These are phyloP conservation scores for Xylariaceae sp. DNA, from an alignment of 2,329 filamentous ascomycete species.

Conservation along the genomic window DNA sequence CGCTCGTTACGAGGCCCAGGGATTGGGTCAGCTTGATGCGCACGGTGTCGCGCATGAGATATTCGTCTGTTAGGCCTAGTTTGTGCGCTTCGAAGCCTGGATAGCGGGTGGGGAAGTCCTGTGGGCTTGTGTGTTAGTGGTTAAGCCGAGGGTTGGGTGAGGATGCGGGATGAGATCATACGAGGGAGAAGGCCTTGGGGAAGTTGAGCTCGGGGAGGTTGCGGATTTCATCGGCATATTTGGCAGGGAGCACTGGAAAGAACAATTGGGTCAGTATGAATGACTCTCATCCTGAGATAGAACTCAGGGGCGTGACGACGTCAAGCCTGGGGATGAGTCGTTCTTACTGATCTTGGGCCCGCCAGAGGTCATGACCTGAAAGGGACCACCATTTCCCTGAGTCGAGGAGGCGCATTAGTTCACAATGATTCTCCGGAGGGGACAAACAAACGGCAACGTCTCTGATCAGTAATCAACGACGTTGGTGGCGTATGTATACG, in stretches of 20 bases:
- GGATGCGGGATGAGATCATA: conserved; percentile 12
- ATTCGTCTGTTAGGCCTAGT: conserved; percentile 23
- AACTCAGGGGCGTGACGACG: too few relatives aligned
- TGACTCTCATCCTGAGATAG: not conserved
- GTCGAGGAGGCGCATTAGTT: conserved; percentile 4
- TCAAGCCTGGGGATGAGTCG: not conserved
- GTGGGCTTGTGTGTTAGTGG: not conserved
- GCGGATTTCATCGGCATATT: conserved; percentile 34
- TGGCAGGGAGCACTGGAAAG: conserved; percentile 28
- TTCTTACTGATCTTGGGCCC: conserved; percentile 28
- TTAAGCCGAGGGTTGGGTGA: too few relatives aligned
- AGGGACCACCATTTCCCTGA: conserved; percentile 29
- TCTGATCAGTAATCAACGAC: too few relatives aligned
- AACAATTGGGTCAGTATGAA: not conserved
- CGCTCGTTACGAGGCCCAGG: conserved; percentile 31
- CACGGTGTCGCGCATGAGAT: conserved; percentile 30
- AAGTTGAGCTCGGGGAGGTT: conserved; percentile 33
- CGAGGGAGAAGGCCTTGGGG: conserved; percentile 32
- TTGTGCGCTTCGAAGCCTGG: conserved; percentile 32
- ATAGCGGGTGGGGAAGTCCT: conserved; percentile 34
- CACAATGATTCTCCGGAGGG: not conserved
- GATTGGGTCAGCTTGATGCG: conserved; percentile 34
- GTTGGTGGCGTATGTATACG: not conserved
- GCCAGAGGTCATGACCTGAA: conserved; percentile 32
- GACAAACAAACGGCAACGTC: too few relatives aligned